Conservation (phyloP, 2,329 filamentous ascomycete genomes). For the Arthrobotrys sinensis region DNA sequence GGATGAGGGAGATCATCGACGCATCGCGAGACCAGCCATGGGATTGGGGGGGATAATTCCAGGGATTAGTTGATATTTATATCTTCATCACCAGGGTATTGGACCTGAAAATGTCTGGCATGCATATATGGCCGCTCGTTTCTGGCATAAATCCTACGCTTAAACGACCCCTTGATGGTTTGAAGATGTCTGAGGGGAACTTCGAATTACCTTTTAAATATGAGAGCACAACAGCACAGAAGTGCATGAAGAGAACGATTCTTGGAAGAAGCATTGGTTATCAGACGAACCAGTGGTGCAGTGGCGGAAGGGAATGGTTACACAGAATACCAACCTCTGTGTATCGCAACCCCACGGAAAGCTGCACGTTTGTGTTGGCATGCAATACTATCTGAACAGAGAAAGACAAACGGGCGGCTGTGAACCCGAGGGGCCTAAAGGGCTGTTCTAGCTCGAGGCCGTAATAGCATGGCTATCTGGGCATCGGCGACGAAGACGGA, state of each 20-base stretch:
- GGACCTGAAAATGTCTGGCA: neutral
- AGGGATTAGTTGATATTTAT: conserved; percentile 29
- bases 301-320: conserved; percentile 12
- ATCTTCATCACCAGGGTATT: conserved; percentile 9
- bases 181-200: conserved; percentile 43
- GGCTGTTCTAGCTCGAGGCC: conserved; percentile 6
- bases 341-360: conserved; percentile 14
- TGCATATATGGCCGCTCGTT: conserved; percentile 38
- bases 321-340: conserved; percentile 27
- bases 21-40: conserved; percentile 19
- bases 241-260: neutral
- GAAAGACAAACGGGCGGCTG: conserved; percentile 17
- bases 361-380: conserved; percentile 35
- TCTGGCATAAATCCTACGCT: conserved; percentile 31
- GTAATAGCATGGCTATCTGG: neutral
- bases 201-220: conserved; percentile 4
- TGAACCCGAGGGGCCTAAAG: neutral
- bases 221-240: conserved; percentile 14
- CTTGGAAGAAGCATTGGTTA: neutral
- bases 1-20: conserved; percentile 13
- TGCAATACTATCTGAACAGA: neutral
- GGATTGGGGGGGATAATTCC: conserved; percentile 19
- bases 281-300: neutral
- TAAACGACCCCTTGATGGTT: conserved; percentile 27
- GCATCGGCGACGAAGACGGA: neutral